Evolutionary conservation across 176 grass and related monocot genomes (phyloP).

Genomic region (Carex parvula): DNA sequence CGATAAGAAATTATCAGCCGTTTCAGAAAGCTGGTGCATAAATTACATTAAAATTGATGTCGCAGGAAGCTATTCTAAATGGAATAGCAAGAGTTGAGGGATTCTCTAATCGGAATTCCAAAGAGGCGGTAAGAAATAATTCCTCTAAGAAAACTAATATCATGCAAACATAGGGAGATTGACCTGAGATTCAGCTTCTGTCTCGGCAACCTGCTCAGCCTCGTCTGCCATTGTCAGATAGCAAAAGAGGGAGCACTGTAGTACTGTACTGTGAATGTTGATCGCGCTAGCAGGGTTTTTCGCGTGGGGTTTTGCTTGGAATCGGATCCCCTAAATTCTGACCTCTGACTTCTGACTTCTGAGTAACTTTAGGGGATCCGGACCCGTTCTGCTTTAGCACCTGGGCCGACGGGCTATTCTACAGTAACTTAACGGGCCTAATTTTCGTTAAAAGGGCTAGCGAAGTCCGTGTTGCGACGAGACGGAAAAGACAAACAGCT

Average conservation of each 20-base stretch:
- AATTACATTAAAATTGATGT: neutral
- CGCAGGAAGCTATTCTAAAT: neutral
- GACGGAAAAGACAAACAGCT: no score
- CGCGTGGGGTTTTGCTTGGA: neutral
- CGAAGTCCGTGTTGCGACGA: no score
- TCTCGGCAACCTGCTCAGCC: constrained; percentile 48
- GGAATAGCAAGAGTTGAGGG: neutral
- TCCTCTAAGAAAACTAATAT: constrained; percentile 7
- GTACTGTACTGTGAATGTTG: neutral
- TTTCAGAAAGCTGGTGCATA: neutral
- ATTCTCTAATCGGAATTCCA: neutral
- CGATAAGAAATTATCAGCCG: neutral
- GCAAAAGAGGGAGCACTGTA: neutral
- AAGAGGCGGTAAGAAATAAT: neutral
- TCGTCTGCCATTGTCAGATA: constrained; percentile 19
- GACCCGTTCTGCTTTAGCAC: neutral
- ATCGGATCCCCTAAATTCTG: neutral
- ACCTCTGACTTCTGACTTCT: no score
- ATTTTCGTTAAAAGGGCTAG: no score
- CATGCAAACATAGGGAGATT: neutral
- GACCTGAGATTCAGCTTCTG: constrained; percentile 58
- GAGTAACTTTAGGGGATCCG: no score
- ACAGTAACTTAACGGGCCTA: neutral
- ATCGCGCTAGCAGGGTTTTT: neutral
- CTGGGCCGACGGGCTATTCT: neutral